Evolutionary conservation across 768 basidiomycete genomes (phyloP).

Genomic region (Lyophyllum shimeji): DNA sequence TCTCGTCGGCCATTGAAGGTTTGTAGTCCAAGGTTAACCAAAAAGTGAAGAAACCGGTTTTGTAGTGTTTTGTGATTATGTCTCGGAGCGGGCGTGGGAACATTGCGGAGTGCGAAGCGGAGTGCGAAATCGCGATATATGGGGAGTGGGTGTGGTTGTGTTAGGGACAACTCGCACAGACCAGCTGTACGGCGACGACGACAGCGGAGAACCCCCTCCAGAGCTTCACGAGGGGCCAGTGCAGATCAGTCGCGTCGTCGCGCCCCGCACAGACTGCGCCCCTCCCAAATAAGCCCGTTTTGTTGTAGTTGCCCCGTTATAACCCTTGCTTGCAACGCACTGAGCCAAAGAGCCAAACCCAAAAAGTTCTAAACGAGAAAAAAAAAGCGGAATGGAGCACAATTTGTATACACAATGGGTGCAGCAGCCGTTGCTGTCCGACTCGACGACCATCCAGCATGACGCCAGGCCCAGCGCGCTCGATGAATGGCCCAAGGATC

Average conservation of each 20-base stretch:
- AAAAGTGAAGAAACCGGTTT: too few relatives aligned
- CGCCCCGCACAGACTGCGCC: slow-evolving; percentile 14
- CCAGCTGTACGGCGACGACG: slow-evolving; percentile 16
- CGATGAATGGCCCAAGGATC: slow-evolving; percentile 49
- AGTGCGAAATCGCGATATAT: slow-evolving; percentile 30
- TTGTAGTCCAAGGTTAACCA: too few relatives aligned
- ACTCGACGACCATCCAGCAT: slow-evolving; percentile 32
- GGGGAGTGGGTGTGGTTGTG: slow-evolving; percentile 11
- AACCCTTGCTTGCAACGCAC: slow-evolving; percentile 13
- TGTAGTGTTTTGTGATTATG: slow-evolving; percentile 11
- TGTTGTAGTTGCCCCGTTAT: slow-evolving; percentile 27
- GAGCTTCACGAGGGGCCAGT: slow-evolving; percentile 25
- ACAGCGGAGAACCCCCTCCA: slow-evolving; percentile 17
- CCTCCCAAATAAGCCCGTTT: slow-evolving; percentile 28
- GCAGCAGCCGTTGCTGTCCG: slow-evolving; percentile 34
- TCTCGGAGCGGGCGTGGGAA: slow-evolving; percentile 36
- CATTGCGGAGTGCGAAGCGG: slow-evolving; percentile 20
- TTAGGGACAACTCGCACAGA: slow-evolving; percentile 26
- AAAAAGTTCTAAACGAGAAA: slow-evolving; percentile 6
- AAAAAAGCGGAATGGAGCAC: slow-evolving; percentile 36
- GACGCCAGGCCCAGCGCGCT: slow-evolving; percentile 25
- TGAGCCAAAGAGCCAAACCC: slow-evolving; percentile 28
- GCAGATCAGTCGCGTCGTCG: slow-evolving; percentile 20
- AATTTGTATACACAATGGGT: slow-evolving; percentile 46
- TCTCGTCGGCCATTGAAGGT: slow-evolving; percentile 29